Percentiles rank a stretch among this genome's conserved stretches.
Conservation (phyloP, 2,329 filamentous ascomycete genomes). For the Cladosporium oxysporum region DNA sequence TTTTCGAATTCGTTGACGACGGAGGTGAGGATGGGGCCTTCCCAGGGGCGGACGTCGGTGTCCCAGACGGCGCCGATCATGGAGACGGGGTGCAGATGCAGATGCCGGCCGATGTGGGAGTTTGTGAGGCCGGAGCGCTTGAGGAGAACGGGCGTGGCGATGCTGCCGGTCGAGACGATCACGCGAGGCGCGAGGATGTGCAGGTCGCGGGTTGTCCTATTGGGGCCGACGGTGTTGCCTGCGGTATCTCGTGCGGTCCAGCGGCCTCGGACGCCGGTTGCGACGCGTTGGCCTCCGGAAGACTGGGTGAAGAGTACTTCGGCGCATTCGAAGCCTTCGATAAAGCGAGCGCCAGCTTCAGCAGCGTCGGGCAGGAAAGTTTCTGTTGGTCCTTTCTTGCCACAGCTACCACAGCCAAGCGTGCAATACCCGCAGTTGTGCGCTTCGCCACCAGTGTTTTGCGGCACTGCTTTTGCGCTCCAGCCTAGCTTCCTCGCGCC, state of each 20-base stretch:
- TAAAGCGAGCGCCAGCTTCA: slow-evolving; percentile 73
- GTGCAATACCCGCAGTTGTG: slow-evolving; percentile 72
- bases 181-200: slow-evolving; percentile 78
- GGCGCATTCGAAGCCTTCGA: slow-evolving; percentile 77
- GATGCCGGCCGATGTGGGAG: slow-evolving; percentile 75
- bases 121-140: slow-evolving; percentile 79
- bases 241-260: slow-evolving; percentile 73
- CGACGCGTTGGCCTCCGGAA: slow-evolving; percentile 51
- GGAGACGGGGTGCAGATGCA: slow-evolving; percentile 75
- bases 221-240: slow-evolving; percentile 58
- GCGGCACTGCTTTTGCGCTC: slow-evolving; percentile 67
- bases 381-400: slow-evolving; percentile 77
- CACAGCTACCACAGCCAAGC: slow-evolving; percentile 61
- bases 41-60: slow-evolving; percentile 63
- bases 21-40: slow-evolving; percentile 77
- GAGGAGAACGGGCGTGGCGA: slow-evolving; percentile 76
- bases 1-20: slow-evolving; percentile 79
- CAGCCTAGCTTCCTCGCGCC: slow-evolving; percentile 74
- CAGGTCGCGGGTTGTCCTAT: slow-evolving; percentile 60
- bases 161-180: slow-evolving; percentile 72
- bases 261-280: slow-evolving; percentile 69
- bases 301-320: slow-evolving; percentile 66
- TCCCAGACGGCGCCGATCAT: slow-evolving; percentile 63
- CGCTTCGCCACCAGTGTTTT: slow-evolving; percentile 72
- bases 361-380: slow-evolving; percentile 80